Conservation (phyloP, 176 grass and related monocot species). For the Zea mays region DNA sequence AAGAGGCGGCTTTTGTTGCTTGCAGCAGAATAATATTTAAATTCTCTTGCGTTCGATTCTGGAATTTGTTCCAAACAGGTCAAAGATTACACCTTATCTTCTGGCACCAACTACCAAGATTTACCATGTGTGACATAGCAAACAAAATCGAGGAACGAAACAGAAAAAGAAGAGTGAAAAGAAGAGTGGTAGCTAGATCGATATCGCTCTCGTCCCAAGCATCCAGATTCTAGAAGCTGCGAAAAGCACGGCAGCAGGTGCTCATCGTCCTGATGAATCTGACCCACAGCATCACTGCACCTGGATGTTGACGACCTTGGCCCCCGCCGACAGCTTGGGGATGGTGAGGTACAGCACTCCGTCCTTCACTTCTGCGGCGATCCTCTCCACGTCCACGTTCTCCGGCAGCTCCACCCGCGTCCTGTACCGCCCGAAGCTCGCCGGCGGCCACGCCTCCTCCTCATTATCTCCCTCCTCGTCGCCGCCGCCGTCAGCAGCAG, state of each 20-base stretch:
- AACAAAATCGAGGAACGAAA: neutral
- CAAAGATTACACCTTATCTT: too few species aligned
- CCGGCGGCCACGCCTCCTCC: slow-evolving; percentile 32
- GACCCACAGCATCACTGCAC: slow-evolving; percentile 30
- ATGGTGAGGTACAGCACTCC: slow-evolving; percentile 52
- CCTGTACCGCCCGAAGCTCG: slow-evolving; percentile 58
- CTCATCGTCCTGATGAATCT: too few species aligned
- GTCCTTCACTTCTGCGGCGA: slow-evolving; percentile 54
- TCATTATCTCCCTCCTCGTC: neutral
- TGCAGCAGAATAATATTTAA: too few species aligned
- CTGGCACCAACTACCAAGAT: too few species aligned
- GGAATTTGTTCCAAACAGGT: too few species aligned
- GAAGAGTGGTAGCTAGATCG: too few species aligned
- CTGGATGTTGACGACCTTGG: slow-evolving; percentile 46
- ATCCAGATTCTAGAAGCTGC: neutral
- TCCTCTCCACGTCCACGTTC: slow-evolving; percentile 53
- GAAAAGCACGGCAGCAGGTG: too few species aligned
- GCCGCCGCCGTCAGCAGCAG: neutral
- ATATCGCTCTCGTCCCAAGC: neutral
- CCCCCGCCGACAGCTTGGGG: slow-evolving; percentile 38
- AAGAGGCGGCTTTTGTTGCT: too few species aligned
- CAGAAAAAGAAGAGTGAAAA: too few species aligned
- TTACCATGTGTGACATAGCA: too few species aligned
- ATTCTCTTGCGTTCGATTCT: too few species aligned
- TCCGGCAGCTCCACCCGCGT: slow-evolving; percentile 56